Conservation (phyloP, 139 green algal genomes). For the Chlorella sp. region DNA sequence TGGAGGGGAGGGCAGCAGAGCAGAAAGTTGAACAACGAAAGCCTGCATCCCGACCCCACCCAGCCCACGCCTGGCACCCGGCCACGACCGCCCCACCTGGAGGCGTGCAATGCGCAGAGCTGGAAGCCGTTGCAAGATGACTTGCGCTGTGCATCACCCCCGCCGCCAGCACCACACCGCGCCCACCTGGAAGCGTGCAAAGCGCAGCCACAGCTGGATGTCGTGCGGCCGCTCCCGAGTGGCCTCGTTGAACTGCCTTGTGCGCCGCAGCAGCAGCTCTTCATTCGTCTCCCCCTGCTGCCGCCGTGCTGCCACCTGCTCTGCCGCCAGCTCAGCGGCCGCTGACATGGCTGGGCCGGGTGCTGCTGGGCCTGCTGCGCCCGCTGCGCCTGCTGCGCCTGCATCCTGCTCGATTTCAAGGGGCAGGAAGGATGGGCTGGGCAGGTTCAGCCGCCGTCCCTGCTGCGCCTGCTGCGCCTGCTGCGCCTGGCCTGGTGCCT, state of each 20-base stretch:
- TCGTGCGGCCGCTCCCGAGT: constrained; percentile 67
- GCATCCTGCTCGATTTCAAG: background rate
- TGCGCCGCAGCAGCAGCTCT: constrained; percentile 59
- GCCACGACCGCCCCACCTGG: background rate
- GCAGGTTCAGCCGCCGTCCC: constrained; percentile 1
- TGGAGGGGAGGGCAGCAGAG: background rate
- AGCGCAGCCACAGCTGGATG: constrained; percentile 83
- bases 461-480: background rate
- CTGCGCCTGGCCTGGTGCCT: no score
- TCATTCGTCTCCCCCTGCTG: constrained; percentile 63
- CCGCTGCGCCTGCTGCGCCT: background rate
- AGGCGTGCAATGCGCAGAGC: no score
- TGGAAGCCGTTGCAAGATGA: no score
- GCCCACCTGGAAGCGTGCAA: constrained; percentile 79
- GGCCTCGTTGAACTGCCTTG: constrained; percentile 72
- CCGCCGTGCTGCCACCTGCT: constrained; percentile 28
- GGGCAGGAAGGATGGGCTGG: constrained; percentile 5
- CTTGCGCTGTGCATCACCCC: no score
- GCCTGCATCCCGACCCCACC: background rate
- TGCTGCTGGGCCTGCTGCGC: background rate
- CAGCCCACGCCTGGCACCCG: background rate
- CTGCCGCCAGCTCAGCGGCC: constrained; percentile 3
- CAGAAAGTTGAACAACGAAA: no score
- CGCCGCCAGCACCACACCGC: background rate
- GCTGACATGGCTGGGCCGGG: background rate